Base-by-base conservation (phyloP, 179 eudicot species). In the Carnegiea gigantea region DNA sequence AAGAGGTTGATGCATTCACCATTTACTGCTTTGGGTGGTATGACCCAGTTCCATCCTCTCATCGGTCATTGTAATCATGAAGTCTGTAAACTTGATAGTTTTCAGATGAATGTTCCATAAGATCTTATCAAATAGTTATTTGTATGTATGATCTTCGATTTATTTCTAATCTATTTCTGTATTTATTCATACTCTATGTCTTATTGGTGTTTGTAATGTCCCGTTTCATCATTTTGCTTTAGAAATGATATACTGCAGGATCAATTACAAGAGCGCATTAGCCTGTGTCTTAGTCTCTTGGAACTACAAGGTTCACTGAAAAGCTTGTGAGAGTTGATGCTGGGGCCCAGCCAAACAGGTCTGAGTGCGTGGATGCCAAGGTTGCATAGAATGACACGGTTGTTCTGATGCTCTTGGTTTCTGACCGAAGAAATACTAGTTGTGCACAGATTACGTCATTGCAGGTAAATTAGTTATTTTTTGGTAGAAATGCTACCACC, bases 11-110 rank as follows among this genome's bases (percentile, higher is more conserved):
- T 54, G 38, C 18, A 74, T 43, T 57, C 23, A 13, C 54, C 76
- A 48, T 54, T 76, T 77, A 79, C 80, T 54, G 77, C 80, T 70
- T 70, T 54, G 36, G 28, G 77, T 33, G 81, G 60, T 70, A 46
- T 48, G 72, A 72, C 44, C 38, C 70, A 10, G 30, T 70, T 77
- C 20, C 77, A 64, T 12, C 36, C 75, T 53, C 15, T 54, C 54
- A 24, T 71, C 36, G 14, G 48, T 70, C 70, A 12, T 44, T 43
- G 33, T 21, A 53, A 15, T 24, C 28, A 82, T 24, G 23, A 71
- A 78, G 44, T 71, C 49, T 57, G 51, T 62, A 24, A 20, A 67
- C 60, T 73, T 77, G 48, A 62, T 48, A 70, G 21, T 77, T 24
- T 33, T 72, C 73, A 38, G 38, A 72, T 51, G 59, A 51, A n/a